Percentiles rank a stretch among this genome's conserved stretches.
Evolutionary conservation across 164 flowering plant genomes (phyloP).

Genomic region (Aristolochia contorta): DNA sequence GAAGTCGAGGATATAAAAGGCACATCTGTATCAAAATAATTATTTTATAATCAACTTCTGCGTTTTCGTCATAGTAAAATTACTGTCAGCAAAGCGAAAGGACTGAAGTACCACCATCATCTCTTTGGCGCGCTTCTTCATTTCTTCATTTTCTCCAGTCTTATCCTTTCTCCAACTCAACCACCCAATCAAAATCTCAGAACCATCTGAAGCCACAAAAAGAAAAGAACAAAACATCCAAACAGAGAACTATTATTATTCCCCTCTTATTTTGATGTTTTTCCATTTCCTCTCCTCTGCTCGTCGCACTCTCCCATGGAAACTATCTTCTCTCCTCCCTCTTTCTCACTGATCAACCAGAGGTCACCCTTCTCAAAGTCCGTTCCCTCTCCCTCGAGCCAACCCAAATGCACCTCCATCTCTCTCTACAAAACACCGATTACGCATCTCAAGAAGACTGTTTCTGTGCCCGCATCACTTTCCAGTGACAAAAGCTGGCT

Average conservation of each 20-base stretch:
- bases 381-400: slow-evolving; percentile 17
- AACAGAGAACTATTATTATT: background rate
- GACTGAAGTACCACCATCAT: slow-evolving; percentile 23
- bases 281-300: slow-evolving; percentile 3
- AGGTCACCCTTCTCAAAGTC: slow-evolving; percentile 19
- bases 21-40: background rate
- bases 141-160: background rate
- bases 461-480: slow-evolving; percentile 4
- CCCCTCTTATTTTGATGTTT: slow-evolving; percentile 5
- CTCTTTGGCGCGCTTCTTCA: slow-evolving; percentile 12
- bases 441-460: background rate
- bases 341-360: slow-evolving; percentile 39
- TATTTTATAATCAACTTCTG: background rate
- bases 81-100: background rate
- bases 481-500: slow-evolving; percentile 38
- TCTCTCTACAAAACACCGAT: background rate
- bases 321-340: slow-evolving; percentile 69
- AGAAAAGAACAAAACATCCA: background rate
- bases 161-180: slow-evolving; percentile 24
- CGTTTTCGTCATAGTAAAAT: background rate
- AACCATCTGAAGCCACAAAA: slow-evolving; percentile 8
- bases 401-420: slow-evolving; percentile 18
- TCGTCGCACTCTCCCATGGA: slow-evolving; percentile 41
- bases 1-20: background rate
- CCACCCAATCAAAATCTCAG: slow-evolving; percentile 34